Conservation (phyloP, 129 eudicot genomes). For the Centaurea solstitialis region DNA sequence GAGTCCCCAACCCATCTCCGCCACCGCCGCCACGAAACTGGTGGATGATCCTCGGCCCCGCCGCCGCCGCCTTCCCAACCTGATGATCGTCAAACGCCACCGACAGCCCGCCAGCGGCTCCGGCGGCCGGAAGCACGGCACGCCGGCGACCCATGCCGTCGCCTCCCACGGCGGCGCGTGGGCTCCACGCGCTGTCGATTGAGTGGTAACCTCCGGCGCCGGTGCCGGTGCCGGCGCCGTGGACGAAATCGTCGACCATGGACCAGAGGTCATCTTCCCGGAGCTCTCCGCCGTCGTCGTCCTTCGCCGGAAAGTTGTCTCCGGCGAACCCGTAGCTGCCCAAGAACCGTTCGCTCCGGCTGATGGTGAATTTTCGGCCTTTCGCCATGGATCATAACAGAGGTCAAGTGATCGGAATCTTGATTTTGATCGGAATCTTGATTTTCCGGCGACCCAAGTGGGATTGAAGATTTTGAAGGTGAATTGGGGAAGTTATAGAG, state of each 20-base stretch:
- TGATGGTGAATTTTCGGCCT: constrained; percentile 60
- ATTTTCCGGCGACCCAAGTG: constrained; percentile 32
- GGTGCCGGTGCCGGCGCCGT: constrained; percentile 8
- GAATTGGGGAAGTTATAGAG: constrained; percentile 14
- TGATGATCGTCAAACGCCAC: constrained; percentile 57
- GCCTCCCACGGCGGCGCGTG: constrained; percentile 41
- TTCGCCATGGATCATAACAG: constrained; percentile 65
- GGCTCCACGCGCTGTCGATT: constrained; percentile 39
- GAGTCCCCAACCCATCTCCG: constrained; percentile 34
- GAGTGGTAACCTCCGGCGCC: constrained; percentile 1
- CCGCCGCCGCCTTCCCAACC: constrained; percentile 14
- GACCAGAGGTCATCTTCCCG: constrained; percentile 83
- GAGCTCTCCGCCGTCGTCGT: constrained; percentile 47
- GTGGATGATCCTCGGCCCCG: constrained; percentile 61
- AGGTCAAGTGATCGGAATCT: constrained; percentile 19
- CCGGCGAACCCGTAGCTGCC: constrained; percentile 46
- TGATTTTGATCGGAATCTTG: constrained; percentile 13
- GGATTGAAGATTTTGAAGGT: constrained; percentile 2
- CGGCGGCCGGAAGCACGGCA: constrained; percentile 19
- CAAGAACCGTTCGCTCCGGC: constrained; percentile 70
- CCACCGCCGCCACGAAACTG: constrained; percentile 54
- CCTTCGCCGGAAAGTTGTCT: constrained; percentile 29
- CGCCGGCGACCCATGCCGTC: constrained; percentile 18
- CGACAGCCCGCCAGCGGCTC: constrained; percentile 69
- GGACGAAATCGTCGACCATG: constrained; percentile 53